Evolutionary conservation across 169 alveolate species (phyloP), one percentile per base, ranked within the genome.

Genomic region (Eimeria falciformis): DNA sequence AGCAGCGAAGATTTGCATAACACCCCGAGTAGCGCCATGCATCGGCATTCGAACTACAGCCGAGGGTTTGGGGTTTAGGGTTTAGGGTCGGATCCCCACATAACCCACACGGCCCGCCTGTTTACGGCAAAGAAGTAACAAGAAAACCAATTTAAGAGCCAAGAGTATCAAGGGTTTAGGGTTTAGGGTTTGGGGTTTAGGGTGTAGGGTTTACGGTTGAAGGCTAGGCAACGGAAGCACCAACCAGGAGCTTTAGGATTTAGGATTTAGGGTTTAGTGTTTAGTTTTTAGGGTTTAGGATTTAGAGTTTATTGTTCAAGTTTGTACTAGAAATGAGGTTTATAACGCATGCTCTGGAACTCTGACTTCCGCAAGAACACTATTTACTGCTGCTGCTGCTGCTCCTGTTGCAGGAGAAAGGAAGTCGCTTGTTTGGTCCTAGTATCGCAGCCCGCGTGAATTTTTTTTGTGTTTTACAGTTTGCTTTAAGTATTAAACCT

Each of bases 341-440:
- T 17, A 53, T 53, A 21, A 21, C 65, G 65, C 23, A 0, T 53
- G 65, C 12, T 53, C 65, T 53, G 21, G 23, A 53, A 21, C 12
- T 14, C 21, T 53, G 73, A 62, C 29, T 23, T 1, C 23, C 73
- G 29, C 23, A 21, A 21, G 23, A n/a, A 2, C 23, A 14, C 29
- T 62, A 17, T 21, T 12, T 7, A 23, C 14, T 62, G 73, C 73
- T 62, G 73, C 73, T 62, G 73, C 73, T 62, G 73, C 73, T 62
- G 73, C 73, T 62, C 37, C 73, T 62, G 73, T 29, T 62, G 73
- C 73, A 9, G 65, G 12, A 53, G 65, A 53, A 53, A 14, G 21
- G 21, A 21, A 14, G 65, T 21, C 65, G 12, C 65, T 53, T 14
- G 65, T 53, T 53, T 53, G 65, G 12, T 21, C 21, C 65, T 53